Base-by-base conservation (phyloP, 108 stramenopile genomes). In the Cyclotella choctawhatcheeana region DNA sequence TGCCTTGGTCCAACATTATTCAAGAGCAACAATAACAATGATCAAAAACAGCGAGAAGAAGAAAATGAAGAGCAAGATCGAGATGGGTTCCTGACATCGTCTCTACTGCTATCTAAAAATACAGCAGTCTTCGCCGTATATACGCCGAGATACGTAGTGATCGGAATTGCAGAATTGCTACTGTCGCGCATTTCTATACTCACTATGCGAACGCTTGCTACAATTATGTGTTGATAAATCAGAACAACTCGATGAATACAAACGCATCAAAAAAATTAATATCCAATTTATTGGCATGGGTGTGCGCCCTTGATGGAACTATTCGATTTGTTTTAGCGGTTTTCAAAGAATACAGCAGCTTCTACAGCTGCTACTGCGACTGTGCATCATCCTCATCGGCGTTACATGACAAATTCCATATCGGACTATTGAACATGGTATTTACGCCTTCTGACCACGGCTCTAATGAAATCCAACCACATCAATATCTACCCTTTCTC, bases 111-210 rank as follows among this genome's bases (percentile, higher is more conserved):
- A 10, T 48, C 72, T 27, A 53, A 34, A 76, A 78, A 25, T 97
- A 96, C 77, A 44, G 64, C 2, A 48, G 69, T 14, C 62, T 94
- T 8, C 80, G 97, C 52, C 85, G 81, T 21, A 82, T 96, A 18
- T 89, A 96, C 4, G 96, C 96, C 17, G 97, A 98, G 79, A 96
- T 96, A 7, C n/a, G n/a, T n/a, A n/a, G n/a, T n/a, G n/a, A n/a
- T n/a, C n/a, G n/a, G n/a, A n/a, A n/a, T n/a, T n/a, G n/a, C n/a
- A n/a, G n/a, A 97, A 97, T 75, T 98, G 97, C 64, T 98, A 93
- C 70, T 98, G 97, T 73, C 89, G 97, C 4, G 89, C 92, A 22
- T 92, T 98, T 58, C 69, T 95, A 3, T 98, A 93, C 68, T 72
- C 72, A 34, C 82, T 95, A 10, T 88, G 90, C 31, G 96, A 97